Percentiles rank a stretch among this genome's conserved stretches.
Evolutionary conservation across 257 asterid genomes (phyloP).

Genomic region (Nicotiana tabacum): DNA sequence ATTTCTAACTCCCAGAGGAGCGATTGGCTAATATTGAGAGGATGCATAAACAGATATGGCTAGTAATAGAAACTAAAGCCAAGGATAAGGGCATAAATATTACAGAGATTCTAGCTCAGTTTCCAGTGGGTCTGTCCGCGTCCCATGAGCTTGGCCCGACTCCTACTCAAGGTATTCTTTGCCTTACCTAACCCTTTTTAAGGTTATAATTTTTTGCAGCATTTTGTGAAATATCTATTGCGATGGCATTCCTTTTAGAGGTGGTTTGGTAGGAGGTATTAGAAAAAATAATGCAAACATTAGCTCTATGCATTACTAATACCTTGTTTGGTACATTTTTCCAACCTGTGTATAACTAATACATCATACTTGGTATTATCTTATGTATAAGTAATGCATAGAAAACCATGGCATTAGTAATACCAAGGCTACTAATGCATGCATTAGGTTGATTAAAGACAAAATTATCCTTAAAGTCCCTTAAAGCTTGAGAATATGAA

Average conservation of each 20-base stretch:
- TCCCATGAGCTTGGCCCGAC: constrained; percentile 1
- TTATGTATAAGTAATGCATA: too few relatives aligned
- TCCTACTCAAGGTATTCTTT: background rate
- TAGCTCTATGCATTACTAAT: too few relatives aligned
- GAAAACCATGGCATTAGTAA: too few relatives aligned
- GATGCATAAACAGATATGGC: background rate
- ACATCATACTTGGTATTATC: too few relatives aligned
- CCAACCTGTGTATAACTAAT: too few relatives aligned
- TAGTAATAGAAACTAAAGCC: background rate
- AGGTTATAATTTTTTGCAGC: background rate
- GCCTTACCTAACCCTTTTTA: background rate
- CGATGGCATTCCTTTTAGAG: background rate
- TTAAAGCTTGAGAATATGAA: too few relatives aligned
- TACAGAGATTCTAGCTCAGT: background rate
- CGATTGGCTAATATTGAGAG: background rate
- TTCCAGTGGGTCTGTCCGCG: background rate
- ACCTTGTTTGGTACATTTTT: too few relatives aligned
- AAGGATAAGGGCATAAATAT: background rate
- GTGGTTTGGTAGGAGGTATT: too few relatives aligned
- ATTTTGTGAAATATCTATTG: background rate
- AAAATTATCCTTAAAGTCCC: too few relatives aligned
- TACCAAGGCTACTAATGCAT: too few relatives aligned
- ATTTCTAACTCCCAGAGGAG: background rate
- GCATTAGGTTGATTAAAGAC: too few relatives aligned
- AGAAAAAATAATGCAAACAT: too few relatives aligned